Percentiles rank a stretch among this genome's conserved stretches.
phyloP scores from a whole-genome alignment of 2,329 filamentous ascomycete genomes.

The Colletotrichum abscissum region DNA sequence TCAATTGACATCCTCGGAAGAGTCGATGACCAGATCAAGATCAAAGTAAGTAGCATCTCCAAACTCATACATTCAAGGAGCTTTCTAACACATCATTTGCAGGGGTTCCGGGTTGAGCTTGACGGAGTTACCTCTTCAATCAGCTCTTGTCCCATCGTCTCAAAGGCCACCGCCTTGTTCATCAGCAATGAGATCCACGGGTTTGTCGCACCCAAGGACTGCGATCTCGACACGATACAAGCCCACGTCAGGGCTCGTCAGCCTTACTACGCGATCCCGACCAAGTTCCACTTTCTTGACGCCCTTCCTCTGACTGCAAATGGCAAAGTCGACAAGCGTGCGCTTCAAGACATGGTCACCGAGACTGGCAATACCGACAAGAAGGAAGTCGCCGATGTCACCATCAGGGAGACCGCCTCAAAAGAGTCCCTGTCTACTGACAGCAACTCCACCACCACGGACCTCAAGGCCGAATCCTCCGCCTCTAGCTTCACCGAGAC shows the following conservation, averaged over 20 bases:
- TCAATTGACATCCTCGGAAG: constrained; percentile 66
- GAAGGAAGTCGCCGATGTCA: neutral
- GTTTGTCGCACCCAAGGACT: constrained; percentile 50
- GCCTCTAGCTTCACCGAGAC: constrained; percentile 26
- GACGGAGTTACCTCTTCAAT: constrained; percentile 65
- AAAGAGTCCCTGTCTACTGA: constrained; percentile 1
- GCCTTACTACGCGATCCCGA: constrained; percentile 67
- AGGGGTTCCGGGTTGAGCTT: constrained; percentile 69
- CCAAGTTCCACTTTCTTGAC: constrained; percentile 53
- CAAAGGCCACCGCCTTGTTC: constrained; percentile 58
- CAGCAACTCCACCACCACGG: constrained; percentile 3
- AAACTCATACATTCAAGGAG: neutral
- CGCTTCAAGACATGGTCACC: constrained; percentile 49
- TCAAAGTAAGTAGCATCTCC: constrained; percentile 41
- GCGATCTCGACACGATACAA: constrained; percentile 50
- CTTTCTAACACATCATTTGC: neutral
- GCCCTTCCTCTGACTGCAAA: constrained; percentile 63
- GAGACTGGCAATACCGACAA: neutral
- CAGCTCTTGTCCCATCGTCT: constrained; percentile 56
- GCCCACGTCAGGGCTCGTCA: constrained; percentile 52
- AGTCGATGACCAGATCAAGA: constrained; percentile 70
- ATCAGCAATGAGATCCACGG: constrained; percentile 61
- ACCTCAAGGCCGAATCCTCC: constrained; percentile 14
- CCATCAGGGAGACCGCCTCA: constrained; percentile 14
- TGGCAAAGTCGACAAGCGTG: constrained; percentile 67